These are phyloP conservation scores for Houttuynia cordata DNA, from an alignment of 164 flowering plant species.

Conservation along the genomic window DNA sequence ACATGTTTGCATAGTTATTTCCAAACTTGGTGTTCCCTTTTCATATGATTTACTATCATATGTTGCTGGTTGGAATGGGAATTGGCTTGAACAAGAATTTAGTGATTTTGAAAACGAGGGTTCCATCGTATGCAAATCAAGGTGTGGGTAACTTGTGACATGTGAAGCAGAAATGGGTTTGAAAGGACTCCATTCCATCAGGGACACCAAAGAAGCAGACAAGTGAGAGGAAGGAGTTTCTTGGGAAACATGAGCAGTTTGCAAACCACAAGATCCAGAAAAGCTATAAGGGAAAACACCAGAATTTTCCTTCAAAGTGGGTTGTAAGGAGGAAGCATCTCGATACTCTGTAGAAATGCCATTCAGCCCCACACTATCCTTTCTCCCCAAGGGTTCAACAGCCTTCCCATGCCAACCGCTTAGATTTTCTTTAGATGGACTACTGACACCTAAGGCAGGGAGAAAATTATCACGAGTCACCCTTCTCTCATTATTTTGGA, in stretches of 20 bases:
- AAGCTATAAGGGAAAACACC: not conserved
- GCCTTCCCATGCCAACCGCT: conserved; percentile 7
- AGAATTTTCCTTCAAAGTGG: conserved; percentile 4
- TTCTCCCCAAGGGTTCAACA: conserved; percentile 1
- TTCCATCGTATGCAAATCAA: conserved; percentile 9
- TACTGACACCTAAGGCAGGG: conserved; percentile 5
- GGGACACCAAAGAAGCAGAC: conserved; percentile 2
- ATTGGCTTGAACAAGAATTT: not conserved
- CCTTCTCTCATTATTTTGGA: no score
- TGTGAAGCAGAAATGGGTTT: conserved; percentile 4
- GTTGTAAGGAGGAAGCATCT: not conserved
- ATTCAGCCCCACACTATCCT: not conserved
- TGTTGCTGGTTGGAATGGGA: not conserved
- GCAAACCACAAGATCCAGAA: conserved; percentile 4
- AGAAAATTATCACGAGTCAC: not conserved
- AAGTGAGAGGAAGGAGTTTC: conserved; percentile 6
- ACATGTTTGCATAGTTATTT: conserved; percentile 6
- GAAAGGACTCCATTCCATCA: conserved; percentile 7
- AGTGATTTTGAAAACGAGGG: conserved; percentile 1
- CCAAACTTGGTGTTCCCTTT: not conserved
- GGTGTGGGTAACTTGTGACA: not conserved
- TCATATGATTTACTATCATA: no score
- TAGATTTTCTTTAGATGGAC: conserved; percentile 8
- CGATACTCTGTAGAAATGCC: not conserved
- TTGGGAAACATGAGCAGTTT: conserved; percentile 1